Conservation (phyloP, 2,329 filamentous ascomycete genomes). For the Dactylellina leptospora region DNA sequence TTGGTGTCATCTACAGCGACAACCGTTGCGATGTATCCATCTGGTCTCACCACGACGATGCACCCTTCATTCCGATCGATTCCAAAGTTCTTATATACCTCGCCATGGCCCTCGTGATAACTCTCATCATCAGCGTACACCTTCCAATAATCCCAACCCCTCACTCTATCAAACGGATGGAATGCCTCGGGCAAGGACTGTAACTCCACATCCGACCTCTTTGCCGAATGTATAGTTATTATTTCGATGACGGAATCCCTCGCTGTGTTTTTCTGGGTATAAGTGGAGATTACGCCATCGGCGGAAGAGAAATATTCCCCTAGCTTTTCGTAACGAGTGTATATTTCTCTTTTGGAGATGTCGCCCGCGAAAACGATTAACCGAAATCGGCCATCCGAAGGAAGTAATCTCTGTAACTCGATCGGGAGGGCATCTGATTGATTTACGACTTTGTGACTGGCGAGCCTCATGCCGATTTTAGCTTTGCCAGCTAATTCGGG, state of each 20-base stretch:
- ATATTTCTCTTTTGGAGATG: slow-evolving; percentile 63
- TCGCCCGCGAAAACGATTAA: slow-evolving; percentile 72
- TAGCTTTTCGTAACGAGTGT: slow-evolving; percentile 63
- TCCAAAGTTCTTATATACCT: slow-evolving; percentile 68
- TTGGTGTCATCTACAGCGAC: slow-evolving; percentile 16
- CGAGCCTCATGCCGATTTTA: slow-evolving; percentile 68
- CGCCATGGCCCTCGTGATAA: slow-evolving; percentile 66
- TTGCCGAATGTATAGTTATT: slow-evolving; percentile 69
- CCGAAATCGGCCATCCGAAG: slow-evolving; percentile 68
- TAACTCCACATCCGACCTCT: slow-evolving; percentile 63
- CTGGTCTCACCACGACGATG: slow-evolving; percentile 70
- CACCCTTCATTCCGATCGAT: slow-evolving; percentile 68
- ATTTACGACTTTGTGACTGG: slow-evolving; percentile 69
- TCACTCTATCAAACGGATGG: slow-evolving; percentile 58
- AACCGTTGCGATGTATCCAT: slow-evolving; percentile 68
- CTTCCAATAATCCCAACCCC: slow-evolving; percentile 69
- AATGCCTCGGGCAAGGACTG: slow-evolving; percentile 66
- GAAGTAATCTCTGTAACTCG: slow-evolving; percentile 69
- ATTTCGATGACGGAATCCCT: slow-evolving; percentile 68
- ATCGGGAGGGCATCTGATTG: slow-evolving; percentile 68
- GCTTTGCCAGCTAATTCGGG: slow-evolving; percentile 63
- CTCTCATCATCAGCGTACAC: slow-evolving; percentile 67
- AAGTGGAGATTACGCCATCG: slow-evolving; percentile 62
- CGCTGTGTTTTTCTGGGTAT: slow-evolving; percentile 60
- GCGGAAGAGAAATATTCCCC: slow-evolving; percentile 62